Base-by-base conservation (phyloP, 1,139 yeast genomes). In the Candida smagusa region DNA sequence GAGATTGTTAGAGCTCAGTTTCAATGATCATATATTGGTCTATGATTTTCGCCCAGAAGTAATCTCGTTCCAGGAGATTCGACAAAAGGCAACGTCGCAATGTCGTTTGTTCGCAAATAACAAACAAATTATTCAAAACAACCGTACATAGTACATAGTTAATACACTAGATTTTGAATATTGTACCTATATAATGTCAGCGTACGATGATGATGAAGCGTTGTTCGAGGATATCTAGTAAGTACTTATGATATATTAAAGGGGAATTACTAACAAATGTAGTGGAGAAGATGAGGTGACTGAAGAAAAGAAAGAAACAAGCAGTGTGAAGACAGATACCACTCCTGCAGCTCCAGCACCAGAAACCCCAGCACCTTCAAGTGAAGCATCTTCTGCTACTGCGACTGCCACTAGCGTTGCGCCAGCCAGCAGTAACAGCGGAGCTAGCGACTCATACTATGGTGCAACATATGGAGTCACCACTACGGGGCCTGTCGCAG, bases 191-290 rank as follows among this genome's bases (percentile, higher is more conserved):
- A 39, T 32, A 35, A 79, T 79, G 85, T 77, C 87, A 43, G 63
- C 73, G 43, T 65, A 74, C 51, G 89, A 82, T 58, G 96, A 88
- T 67, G 96, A 88, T 65, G 96, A 87, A 63, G 89, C 85, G 51
- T 73, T 70, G 62, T 84, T 84, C 61, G 87, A 84, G 61, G 92
- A 84, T 61, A 81, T 84, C 62, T 84, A 84, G 58, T 53, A 50
- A 38, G 67, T 59, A 19, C 22, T 19, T 28, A 12, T 16, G 30
- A 28, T 16, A 11, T 23, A 16, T 11, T 21, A 21, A 22, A n/a
- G 7, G 8, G 16, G 4, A 19, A 23, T 9, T 34, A 34, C 43
- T 37, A 37, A 45, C 46, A 24, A 25, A 29, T 38, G 22, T 39
- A 47, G 50, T 34, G 51, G 46, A 23, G 53, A 47, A 23, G 52